Evolutionary conservation across 345 rosid species (phyloP), one percentile per base, ranked within the genome.

Genomic region (Brassica carinata): DNA sequence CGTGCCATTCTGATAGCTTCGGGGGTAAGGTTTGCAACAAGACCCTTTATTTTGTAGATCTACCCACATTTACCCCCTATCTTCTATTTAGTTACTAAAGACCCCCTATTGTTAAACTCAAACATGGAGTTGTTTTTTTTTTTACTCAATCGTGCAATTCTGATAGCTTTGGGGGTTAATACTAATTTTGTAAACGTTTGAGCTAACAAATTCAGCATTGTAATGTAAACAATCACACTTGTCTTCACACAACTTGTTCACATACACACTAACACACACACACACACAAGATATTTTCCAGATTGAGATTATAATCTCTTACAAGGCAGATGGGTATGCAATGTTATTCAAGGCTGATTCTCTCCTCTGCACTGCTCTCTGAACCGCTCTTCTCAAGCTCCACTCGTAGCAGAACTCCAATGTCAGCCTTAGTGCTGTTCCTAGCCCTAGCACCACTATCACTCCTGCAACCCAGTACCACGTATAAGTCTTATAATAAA

Each of bases 401-500:
- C 98, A 94, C 34, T 92, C 97, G 14, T 85, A 91, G 87, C 89
- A 92, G 85, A 92, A 91, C 79, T 94, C 97, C 48, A 94, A 73
- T 30, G 90, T 88, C 63, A 94, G 88, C 73, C 97, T 84, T 53
- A 94, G 84, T 1, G 94, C 93, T 4, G 98, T 92, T 83, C 97
- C 97, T 63, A 94, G 88, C 11, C 98, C 98, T n/a, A 94, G 91
- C 84, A 94, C 92, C 18, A 92, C 91, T 71, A 94, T 90, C 34
- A 94, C 93, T 81, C 97, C 98, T 93, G 86, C 19, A 66, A 1
- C 14, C 29, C 30, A 11, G 11, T 17, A 76, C 26, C 65, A 26
- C 11, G 34, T 17, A 29, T 58, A 13, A 48, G 40, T 34, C 31
- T 58, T 33, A 19, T n/a, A n/a, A n/a, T n/a, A n/a, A n/a, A n/a